Percentiles rank a stretch among this genome's conserved stretches.
Conservation (phyloP, 495 filamentous ascomycete genomes). For the Xylaria longipes region DNA sequence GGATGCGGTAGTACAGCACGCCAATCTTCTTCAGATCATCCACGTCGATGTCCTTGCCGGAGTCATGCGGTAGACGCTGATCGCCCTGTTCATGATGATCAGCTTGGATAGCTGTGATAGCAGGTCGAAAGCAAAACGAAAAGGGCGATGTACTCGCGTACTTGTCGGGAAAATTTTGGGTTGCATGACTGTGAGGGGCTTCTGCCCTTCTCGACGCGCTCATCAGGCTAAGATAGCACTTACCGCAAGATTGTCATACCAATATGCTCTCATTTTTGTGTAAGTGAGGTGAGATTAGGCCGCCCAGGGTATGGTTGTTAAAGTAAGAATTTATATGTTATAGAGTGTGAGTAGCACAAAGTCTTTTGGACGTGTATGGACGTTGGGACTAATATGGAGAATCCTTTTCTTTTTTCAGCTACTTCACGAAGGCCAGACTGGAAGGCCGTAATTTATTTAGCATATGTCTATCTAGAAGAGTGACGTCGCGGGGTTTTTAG, state of each 20-base stretch:
- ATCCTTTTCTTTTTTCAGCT: background rate
- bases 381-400: background rate
- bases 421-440: background rate
- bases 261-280: slow-evolving; percentile 77
- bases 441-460: background rate
- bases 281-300: background rate
- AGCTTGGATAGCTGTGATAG: background rate
- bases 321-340: background rate
- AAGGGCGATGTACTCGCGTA: background rate
- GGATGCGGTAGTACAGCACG: slow-evolving; percentile 76
- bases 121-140: background rate
- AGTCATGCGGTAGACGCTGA: slow-evolving; percentile 90
- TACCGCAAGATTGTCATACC: slow-evolving; percentile 81
- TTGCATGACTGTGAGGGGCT: background rate
- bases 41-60: slow-evolving; percentile 65
- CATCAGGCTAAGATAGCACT: slow-evolving; percentile 37
- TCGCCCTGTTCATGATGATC: slow-evolving; percentile 67
- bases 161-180: background rate
- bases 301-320: background rate
- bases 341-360: background rate
- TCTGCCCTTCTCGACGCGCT: background rate
- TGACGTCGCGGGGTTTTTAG: slow-evolving; percentile 29
- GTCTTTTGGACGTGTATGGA: background rate
- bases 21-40: slow-evolving; percentile 75
- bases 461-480: slow-evolving; percentile 1